These are phyloP conservation scores for Telfairia occidentalis DNA, from an alignment of 331 rosid genomes.

Conservation along the genomic window DNA sequence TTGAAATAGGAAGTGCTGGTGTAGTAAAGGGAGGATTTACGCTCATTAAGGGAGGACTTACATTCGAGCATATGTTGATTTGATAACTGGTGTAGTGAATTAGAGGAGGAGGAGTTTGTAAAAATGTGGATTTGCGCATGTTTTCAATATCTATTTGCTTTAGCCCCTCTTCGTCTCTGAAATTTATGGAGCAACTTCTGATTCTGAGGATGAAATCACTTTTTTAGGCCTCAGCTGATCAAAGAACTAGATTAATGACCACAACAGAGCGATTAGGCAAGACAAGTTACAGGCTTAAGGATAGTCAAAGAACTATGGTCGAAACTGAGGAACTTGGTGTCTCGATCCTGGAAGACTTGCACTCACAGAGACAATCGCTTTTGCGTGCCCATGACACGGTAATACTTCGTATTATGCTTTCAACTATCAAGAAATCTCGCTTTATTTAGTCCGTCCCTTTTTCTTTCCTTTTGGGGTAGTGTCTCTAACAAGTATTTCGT, in stretches of 20 bases:
- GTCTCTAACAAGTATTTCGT: neutral
- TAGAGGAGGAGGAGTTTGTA: neutral
- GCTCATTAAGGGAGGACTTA: too few species aligned
- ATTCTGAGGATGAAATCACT: conserved; percentile 23
- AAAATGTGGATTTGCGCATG: neutral
- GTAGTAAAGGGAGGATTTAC: too few species aligned
- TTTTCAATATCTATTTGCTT: neutral
- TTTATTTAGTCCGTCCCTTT: neutral
- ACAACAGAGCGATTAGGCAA: conserved; percentile 74
- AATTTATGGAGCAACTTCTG: conserved; percentile 15
- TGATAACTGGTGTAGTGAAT: neutral
- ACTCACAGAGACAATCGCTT: conserved; percentile 86
- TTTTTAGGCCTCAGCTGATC: conserved; percentile 79
- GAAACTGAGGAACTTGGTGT: conserved; percentile 98
- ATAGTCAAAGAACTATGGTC: conserved; percentile 70
- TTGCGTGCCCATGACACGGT: conserved; percentile 68
- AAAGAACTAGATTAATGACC: conserved; percentile 57
- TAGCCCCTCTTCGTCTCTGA: neutral
- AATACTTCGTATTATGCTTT: conserved; percentile 4
- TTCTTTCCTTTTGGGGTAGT: neutral
- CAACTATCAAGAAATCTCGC: neutral
- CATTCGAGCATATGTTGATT: neutral
- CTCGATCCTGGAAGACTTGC: conserved; percentile 91
- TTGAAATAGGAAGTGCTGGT: too few species aligned
- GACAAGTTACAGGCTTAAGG: conserved; percentile 59